Base-by-base conservation (phyloP, 1,284 basidiomycete genomes). In the Marasmius sp. region DNA sequence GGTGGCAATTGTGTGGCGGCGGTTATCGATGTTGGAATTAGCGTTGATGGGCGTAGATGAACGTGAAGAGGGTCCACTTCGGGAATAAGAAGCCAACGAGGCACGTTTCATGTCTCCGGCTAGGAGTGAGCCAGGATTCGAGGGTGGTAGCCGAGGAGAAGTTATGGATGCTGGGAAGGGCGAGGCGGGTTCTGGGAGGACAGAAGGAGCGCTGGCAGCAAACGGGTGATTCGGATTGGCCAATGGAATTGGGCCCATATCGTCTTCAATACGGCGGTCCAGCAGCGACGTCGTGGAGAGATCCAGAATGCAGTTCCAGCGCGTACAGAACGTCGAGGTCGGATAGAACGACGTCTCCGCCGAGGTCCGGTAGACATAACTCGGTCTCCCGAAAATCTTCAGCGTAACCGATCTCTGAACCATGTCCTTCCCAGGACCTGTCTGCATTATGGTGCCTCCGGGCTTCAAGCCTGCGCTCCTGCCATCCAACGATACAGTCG, bases 251-350 rank as follows among this genome's bases (percentile, higher is more conserved):
- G 64, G 9, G 71, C 71, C 56, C 68, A 57, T 18, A 53, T 60
- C 62, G 7, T 57, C 54, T 14, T 52, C 51, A 33, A 49, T 39
- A 38, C 43, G 53, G 11, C 52, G 43, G 16, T 54, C 52, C 64
- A 65, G 51, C 71, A 71, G 53, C 71, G 70, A 37, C 63, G 65
- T 36, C 67, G 71, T 54, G 0, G 89, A 81, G 11, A 96, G 80
- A 70, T 95, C 93, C 36, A 97, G 85, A 0, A 91, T 78, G 65
- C 92, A 94, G 67, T 94, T 95, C 94, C 94, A 96, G 27, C 88
- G 79, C 0, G 92, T 94, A 0, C 87, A 85, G 73, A 95, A 96
- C 0, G 84, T 78, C 7, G 77, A 76, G 0, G 94, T 93, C 0
- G 91, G 91, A 66, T 86, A 91, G 0, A 39, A 51, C 20, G 33